Evolutionary conservation across 257 asterid species (phyloP).

Genomic region (Jacaranda mimosifolia): DNA sequence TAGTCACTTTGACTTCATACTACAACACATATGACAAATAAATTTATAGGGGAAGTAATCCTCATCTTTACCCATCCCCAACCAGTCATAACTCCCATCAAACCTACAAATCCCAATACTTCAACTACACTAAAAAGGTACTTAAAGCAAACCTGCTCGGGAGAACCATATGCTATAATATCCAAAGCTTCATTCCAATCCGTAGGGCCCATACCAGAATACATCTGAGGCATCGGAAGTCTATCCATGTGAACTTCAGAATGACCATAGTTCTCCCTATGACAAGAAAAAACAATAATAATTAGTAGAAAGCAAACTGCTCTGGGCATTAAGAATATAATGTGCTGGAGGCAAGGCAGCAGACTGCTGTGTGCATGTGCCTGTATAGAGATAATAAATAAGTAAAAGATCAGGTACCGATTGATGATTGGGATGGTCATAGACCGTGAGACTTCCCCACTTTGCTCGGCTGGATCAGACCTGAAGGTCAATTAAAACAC

Average conservation of each 20-base stretch:
- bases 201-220: conserved; percentile 76
- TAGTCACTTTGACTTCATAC: not conserved
- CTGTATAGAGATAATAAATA: not conserved
- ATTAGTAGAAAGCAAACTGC: conserved; percentile 11
- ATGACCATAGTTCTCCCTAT: conserved; percentile 78
- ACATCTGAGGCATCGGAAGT: conserved; percentile 55
- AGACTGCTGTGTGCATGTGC: conserved; percentile 4
- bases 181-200: conserved; percentile 98
- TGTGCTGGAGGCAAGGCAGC: conserved; percentile 29
- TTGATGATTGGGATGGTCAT: conserved; percentile 62
- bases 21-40: not conserved
- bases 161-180: conserved; percentile 80
- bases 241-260: conserved; percentile 77
- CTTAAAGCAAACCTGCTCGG: conserved; percentile 79
- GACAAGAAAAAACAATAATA: conserved; percentile 23
- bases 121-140: not conserved
- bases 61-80: not conserved
- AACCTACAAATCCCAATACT: conserved; percentile 1
- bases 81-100: conserved; percentile 17
- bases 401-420: conserved; percentile 53
- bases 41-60: no score
- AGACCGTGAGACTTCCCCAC: conserved; percentile 84
- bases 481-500: conserved; percentile 50
- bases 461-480: conserved; percentile 90
- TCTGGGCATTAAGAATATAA: not conserved